Conservation (phyloP, 1,284 basidiomycete genomes). For the Peniophora sp. region DNA sequence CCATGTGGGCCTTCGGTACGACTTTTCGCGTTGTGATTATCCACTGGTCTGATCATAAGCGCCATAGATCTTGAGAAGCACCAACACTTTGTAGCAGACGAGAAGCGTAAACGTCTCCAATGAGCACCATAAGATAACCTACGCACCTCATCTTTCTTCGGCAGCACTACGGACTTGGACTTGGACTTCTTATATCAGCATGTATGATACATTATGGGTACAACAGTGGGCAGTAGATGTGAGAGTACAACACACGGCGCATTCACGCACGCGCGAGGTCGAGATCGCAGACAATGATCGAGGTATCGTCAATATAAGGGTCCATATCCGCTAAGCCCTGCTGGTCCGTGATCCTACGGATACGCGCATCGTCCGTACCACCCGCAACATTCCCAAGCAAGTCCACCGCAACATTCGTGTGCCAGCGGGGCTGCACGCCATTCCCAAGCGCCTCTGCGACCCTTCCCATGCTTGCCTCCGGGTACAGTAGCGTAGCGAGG, state of each 20-base stretch:
- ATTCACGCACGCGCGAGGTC: too few relatives aligned
- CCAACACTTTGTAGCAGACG: conserved; percentile 54
- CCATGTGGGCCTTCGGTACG: conserved; percentile 85
- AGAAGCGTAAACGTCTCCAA: conserved; percentile 10
- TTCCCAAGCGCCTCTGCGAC: background rate
- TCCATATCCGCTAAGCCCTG: background rate
- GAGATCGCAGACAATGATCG: background rate
- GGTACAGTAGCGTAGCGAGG: background rate
- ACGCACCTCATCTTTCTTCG: too few relatives aligned
- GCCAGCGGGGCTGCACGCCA: background rate
- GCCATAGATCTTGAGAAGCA: conserved; percentile 65
- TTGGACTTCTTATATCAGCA: too few relatives aligned
- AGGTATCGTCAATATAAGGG: background rate
- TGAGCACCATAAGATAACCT: too few relatives aligned
- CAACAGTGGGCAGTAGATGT: too few relatives aligned
- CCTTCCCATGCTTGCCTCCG: background rate
- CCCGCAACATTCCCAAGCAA: background rate
- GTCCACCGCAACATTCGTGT: background rate
- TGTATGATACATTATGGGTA: too few relatives aligned
- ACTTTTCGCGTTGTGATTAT: background rate
- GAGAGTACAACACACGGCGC: too few relatives aligned
- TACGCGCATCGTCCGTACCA: background rate
- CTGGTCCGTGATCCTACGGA: background rate
- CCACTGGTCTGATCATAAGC: conserved; percentile 5
- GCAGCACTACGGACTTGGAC: too few relatives aligned